A percentile compares a stretch with the other conserved stretches of the same genome.
These are phyloP conservation scores for Camillea tinctor DNA, from an alignment of 2,329 filamentous ascomycete species.

Conservation along the genomic window DNA sequence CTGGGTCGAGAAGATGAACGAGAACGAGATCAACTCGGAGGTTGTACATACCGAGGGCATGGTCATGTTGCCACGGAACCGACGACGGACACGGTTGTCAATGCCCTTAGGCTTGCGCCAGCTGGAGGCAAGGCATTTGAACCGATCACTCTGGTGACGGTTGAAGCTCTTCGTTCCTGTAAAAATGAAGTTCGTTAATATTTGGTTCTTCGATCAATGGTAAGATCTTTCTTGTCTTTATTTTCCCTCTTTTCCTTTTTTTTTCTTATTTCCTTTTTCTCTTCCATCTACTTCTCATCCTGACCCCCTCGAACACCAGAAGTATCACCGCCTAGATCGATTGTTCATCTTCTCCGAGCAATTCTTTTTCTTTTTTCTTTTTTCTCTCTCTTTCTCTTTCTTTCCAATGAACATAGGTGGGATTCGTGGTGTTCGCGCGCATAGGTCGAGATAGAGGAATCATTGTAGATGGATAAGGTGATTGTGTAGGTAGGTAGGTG, in stretches of 20 bases:
- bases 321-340: neutral
- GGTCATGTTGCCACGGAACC: conserved; percentile 91
- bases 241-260: neutral
- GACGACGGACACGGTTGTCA: conserved; percentile 94
- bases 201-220: conserved; percentile 36
- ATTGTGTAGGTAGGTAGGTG: too few relatives aligned
- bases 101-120: conserved; percentile 99
- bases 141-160: conserved; percentile 96
- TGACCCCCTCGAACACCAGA: neutral
- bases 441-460: neutral
- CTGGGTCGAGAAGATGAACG: too few relatives aligned
- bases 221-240: conserved; percentile 1
- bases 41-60: conserved; percentile 90
- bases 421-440: neutral
- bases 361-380: too few relatives aligned
- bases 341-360: neutral
- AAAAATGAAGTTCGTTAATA: conserved; percentile 18
- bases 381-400: too few relatives aligned
- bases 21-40: neutral
- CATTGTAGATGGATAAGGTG: conserved; percentile 22
- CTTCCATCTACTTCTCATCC: too few relatives aligned
- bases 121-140: conserved; percentile 72
- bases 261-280: too few relatives aligned
- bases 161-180: conserved; percentile 90
- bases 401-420: neutral